These are phyloP conservation scores for Annulohypoxylon nitens DNA, from an alignment of 495 filamentous ascomycete genomes.

Conservation along the genomic window DNA sequence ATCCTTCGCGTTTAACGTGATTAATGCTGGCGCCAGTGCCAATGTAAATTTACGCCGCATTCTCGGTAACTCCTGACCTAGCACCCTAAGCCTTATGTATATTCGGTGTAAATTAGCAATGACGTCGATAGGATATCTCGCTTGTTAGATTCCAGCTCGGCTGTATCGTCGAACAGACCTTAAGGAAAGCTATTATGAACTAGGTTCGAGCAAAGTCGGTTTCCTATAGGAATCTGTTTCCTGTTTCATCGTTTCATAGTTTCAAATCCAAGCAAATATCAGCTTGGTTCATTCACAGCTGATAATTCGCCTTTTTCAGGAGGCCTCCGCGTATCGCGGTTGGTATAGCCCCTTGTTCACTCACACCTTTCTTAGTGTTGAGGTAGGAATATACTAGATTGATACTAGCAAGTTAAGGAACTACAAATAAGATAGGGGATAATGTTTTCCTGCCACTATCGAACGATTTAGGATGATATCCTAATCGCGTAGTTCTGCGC, in stretches of 20 bases:
- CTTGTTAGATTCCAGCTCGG: background rate
- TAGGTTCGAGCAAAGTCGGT: background rate
- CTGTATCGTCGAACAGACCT: background rate
- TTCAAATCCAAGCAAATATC: background rate
- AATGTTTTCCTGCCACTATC: background rate
- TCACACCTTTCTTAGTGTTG: background rate
- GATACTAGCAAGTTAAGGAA: background rate
- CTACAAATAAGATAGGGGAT: background rate
- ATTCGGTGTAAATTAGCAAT: background rate
- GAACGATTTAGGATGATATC: background rate
- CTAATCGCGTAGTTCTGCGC: constrained; percentile 1
- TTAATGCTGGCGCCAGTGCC: constrained; percentile 3
- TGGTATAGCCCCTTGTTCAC: background rate
- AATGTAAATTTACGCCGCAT: background rate
- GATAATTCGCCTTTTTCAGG: background rate
- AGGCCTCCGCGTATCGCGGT: constrained; percentile 5
- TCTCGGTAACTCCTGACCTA: background rate
- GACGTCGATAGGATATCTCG: constrained; percentile 7
- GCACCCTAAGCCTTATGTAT: constrained; percentile 3
- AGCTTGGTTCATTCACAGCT: background rate
- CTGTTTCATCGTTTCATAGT: background rate
- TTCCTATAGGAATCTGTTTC: background rate
- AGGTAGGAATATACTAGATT: constrained; percentile 7
- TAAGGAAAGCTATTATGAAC: background rate
- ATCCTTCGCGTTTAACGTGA: constrained; percentile 17